Base-by-base conservation (phyloP, 1,284 basidiomycete species). In the Takashimella koratensis region DNA sequence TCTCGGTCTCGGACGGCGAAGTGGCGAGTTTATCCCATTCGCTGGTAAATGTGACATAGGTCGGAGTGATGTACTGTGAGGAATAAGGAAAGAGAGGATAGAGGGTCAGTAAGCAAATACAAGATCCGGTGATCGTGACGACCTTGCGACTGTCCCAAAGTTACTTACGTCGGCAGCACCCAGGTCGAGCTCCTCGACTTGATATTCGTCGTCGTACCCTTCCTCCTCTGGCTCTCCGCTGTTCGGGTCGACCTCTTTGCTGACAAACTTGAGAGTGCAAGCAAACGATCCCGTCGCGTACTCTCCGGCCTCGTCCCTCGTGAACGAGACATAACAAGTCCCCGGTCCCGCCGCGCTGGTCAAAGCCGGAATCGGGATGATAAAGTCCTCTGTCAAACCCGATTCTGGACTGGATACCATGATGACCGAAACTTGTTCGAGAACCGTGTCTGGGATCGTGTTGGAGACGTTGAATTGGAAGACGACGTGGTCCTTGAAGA, bases 401-500 rank as follows among this genome's bases (percentile, higher is more conserved):
- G 81, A 79, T 23, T 92, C 90, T 10, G 82, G 79, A 46, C 51
- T 49, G 45, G 86, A 82, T 60, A 86, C 83, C 86, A 98, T 95
- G 64, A 92, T 82, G 11, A 98, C 90, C n/a, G 92, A 88, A 19
- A 96, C 91, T 65, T 94, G 86, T 74, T 98, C 96, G 56, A 99
- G 80, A 4, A 98, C 87, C 3, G 91, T 94, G 73, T 99, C 96
- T n/a, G 92, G 86, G 51, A 99, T 82, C n/a, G 96, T 98, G 75
- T 98, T 98, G 54, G 91, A 90, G 49, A 98, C 85, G 78, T 98
- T 97, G 84, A 92, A 98, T 87, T 98, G 93, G 84, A 97, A 95
- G 41, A 99, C 95, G 58, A 98, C 76, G 73, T 98, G 90, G 58
- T 93, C 90, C 73, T 86, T 87, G 83, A 93, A 99, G 52, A 98